Evolutionary conservation across 768 basidiomycete genomes (phyloP), one percentile per base, ranked within the genome.

Genomic region (Hirschioporus abietinus): DNA sequence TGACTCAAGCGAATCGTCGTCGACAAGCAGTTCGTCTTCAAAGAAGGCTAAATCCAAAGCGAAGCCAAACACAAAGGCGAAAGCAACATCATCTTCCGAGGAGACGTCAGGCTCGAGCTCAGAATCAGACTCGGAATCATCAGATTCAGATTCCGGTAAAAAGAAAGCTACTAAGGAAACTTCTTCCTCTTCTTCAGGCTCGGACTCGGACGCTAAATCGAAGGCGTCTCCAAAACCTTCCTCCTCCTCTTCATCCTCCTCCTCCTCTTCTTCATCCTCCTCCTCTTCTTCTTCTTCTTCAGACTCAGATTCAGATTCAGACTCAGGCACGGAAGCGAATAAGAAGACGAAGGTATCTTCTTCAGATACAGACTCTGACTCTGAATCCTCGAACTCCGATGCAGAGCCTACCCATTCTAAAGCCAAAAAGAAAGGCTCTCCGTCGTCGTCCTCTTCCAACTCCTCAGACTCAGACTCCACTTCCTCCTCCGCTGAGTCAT

Each of bases 141-240:
- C 30, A 30, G 30, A 30, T 8, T 30, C 30, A 30, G 63, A 60
- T 23, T 68, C 74, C n/a, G 73, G 70, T 7, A 71, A 73, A 34
- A 58, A 60, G 25, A 63, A 66, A 27, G 35, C 35, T 20, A 58
- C 30, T 64, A 7, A n/a, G 18, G 34, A n/a, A 59, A 63, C 66
- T 61, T 65, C 63, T 52, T 65, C 64, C 0, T 67, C 67, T 26
- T 67, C 70, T 20, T 72, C 74, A 1, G 65, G 66, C 57, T 73
- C 72, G 61, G 67, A 68, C 58, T 70, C 71, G 15, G 67, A 70
- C 64, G 73, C 74, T 5, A 71, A 72, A 34, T 76, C 76, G 30
- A 30, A 30, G 30, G 30, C 30, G 30, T 30, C 30, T 30, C 8
- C 30, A 30, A 30, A 30, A 30, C 8, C 30, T 8, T 30, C 30